phyloP scores from a whole-genome alignment of 106 monocot species.

The Platanthera guangdongensis region DNA sequence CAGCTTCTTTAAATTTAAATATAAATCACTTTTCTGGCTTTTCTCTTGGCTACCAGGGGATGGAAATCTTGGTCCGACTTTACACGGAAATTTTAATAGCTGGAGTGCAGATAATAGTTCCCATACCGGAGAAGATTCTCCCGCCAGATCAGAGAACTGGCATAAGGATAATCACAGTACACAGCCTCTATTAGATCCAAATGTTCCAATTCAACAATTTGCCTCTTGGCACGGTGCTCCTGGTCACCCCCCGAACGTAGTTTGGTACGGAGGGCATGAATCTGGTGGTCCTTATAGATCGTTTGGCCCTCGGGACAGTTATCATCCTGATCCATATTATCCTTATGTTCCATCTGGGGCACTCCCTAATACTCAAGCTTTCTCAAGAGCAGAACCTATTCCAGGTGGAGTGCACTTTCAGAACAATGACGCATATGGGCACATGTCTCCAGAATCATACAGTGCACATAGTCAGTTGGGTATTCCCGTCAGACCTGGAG shows the following conservation, averaged over 20 bases:
- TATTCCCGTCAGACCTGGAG: conserved; percentile 44
- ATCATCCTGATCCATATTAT: conserved; percentile 56
- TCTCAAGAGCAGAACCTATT: conserved; percentile 31
- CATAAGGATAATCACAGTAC: conserved; percentile 28
- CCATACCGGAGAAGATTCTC: conserved; percentile 10
- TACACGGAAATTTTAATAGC: conserved; percentile 23
- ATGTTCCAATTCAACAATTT: conserved; percentile 32
- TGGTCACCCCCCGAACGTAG: conserved; percentile 36
- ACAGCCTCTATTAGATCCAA: conserved; percentile 26
- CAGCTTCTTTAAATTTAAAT: background rate
- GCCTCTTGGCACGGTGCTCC: conserved; percentile 62
- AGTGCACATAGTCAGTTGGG: conserved; percentile 31
- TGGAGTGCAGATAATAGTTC: conserved; percentile 30
- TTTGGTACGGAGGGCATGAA: conserved; percentile 55
- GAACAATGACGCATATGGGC: conserved; percentile 38
- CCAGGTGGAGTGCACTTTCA: conserved; percentile 36
- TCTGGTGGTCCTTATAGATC: conserved; percentile 52
- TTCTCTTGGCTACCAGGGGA: conserved; percentile 17
- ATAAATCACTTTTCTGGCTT: background rate
- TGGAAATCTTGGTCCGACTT: conserved; percentile 12
- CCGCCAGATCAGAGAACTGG: conserved; percentile 33
- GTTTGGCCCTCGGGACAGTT: conserved; percentile 39
- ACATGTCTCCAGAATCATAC: conserved; percentile 40
- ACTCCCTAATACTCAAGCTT: conserved; percentile 25
- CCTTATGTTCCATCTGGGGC: conserved; percentile 33